Conservation (phyloP, 2,329 filamentous ascomycete genomes). For the Botryosphaeria dothidea region DNA sequence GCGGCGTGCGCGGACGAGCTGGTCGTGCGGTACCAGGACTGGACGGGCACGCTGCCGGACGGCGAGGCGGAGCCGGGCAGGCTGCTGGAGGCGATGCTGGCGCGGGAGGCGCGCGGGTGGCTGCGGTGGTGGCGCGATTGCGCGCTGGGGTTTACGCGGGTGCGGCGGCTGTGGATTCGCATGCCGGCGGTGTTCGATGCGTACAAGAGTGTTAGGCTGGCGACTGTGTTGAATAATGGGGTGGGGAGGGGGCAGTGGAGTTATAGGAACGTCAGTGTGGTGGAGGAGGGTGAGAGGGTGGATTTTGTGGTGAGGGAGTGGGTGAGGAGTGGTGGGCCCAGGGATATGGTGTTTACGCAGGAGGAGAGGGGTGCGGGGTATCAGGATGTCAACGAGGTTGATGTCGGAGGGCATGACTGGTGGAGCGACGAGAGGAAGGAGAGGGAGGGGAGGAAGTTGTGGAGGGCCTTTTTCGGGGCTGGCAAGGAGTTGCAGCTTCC, state of each 20-base stretch:
- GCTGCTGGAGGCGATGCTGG: background rate
- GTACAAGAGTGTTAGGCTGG: background rate
- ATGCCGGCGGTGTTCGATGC: constrained; percentile 6
- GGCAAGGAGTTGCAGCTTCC: background rate
- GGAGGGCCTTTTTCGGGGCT: background rate
- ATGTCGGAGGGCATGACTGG: background rate
- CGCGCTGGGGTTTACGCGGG: background rate
- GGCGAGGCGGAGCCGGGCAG: background rate
- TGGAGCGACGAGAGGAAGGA: background rate
- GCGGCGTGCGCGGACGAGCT: constrained; percentile 3
- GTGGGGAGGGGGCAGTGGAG: background rate
- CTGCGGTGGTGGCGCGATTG: constrained; percentile 6
- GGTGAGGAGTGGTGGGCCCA: background rate
- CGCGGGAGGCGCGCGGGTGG: constrained; percentile 11
- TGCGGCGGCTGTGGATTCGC: constrained; percentile 1
- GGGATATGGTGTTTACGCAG: background rate
- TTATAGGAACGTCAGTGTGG: background rate
- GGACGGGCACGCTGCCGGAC: background rate
- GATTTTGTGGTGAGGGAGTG: constrained; percentile 1
- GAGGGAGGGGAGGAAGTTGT: background rate
- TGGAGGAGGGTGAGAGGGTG: background rate
- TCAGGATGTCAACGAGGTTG: background rate
- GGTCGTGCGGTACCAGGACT: background rate
- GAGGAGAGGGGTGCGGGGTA: background rate
- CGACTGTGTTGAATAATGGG: background rate